Conservation (phyloP, 176 grass and related monocot species). For the Phragmites australis region DNA sequence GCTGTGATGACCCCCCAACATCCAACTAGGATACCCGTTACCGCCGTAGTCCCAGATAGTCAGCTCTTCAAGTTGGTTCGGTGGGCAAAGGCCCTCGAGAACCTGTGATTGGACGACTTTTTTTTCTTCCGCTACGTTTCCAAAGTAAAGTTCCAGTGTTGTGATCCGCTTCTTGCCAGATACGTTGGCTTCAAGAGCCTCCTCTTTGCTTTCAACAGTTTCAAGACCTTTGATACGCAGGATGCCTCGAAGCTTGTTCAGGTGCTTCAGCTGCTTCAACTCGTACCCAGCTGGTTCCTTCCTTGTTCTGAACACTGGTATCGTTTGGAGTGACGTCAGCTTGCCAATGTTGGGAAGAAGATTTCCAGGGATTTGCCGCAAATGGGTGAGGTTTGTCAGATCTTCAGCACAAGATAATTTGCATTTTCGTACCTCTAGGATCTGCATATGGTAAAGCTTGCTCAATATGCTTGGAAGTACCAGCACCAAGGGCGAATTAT, state of each 20-base stretch:
- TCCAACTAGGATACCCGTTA: slow-evolving; percentile 28
- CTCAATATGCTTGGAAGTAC: slow-evolving; percentile 24
- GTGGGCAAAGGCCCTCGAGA: slow-evolving; percentile 44
- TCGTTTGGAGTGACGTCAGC: not conserved
- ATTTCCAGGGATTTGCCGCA: rapidly evolving
- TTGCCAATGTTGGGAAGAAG: not conserved
- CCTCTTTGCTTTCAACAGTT: not conserved
- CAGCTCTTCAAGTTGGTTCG: not conserved
- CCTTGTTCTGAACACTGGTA: not conserved
- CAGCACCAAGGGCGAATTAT: not conserved
- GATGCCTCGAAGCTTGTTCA: not conserved
- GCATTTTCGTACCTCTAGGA: not conserved
- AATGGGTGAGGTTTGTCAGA: not conserved
- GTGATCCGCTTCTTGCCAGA: not conserved
- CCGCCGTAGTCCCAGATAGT: not conserved
- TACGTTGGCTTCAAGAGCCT: not conserved
- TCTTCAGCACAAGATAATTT: not conserved
- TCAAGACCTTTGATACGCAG: not conserved
- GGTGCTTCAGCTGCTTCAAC: not conserved
- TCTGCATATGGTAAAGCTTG: slow-evolving; percentile 41
- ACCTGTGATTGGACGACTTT: not conserved
- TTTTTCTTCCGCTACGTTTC: not conserved
- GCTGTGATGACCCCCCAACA: not conserved
- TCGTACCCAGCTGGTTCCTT: not conserved
- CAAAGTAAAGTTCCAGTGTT: not conserved